Evolutionary conservation across 768 basidiomycete genomes (phyloP).

Genomic region (Tylopilus felleus): DNA sequence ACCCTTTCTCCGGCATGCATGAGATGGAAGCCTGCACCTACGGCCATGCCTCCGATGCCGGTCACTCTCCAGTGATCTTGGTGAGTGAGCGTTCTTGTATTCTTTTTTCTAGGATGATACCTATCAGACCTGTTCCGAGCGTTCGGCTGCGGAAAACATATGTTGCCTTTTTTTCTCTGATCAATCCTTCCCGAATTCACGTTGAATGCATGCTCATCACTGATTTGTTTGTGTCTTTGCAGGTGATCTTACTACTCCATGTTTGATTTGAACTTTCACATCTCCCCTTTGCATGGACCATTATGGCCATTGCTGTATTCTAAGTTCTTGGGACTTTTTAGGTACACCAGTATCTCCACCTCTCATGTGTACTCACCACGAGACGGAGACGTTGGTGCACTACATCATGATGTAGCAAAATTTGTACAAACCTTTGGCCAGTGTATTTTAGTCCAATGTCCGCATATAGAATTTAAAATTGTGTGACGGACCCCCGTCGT

Average conservation of each 20-base stretch:
- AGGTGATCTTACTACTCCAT: slow-evolving; percentile 6
- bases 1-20: slow-evolving; percentile 42
- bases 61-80: slow-evolving; percentile 20
- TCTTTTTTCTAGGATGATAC: slow-evolving; percentile 51
- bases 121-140: slow-evolving; percentile 80
- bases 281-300: slow-evolving; percentile 11
- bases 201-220: slow-evolving; percentile 1
- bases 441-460: too few relatives aligned
- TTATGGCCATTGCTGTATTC: slow-evolving; percentile 12
- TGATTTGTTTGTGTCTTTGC: slow-evolving; percentile 4
- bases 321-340: not conserved
- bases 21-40: slow-evolving; percentile 51
- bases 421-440: not conserved
- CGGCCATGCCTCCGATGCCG: slow-evolving; percentile 53
- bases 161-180: slow-evolving; percentile 60
- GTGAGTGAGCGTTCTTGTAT: slow-evolving; percentile 22
- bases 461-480: too few relatives aligned
- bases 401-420: slow-evolving; percentile 14
- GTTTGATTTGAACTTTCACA: not conserved
- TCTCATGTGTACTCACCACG: too few relatives aligned
- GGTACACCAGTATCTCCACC: not conserved
- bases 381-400: not conserved
- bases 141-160: slow-evolving; percentile 50
- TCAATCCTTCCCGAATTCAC: not conserved
- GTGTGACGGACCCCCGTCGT: too few relatives aligned